Base-by-base conservation (phyloP, 257 asterid species). In the Scutellaria baicalensis region DNA sequence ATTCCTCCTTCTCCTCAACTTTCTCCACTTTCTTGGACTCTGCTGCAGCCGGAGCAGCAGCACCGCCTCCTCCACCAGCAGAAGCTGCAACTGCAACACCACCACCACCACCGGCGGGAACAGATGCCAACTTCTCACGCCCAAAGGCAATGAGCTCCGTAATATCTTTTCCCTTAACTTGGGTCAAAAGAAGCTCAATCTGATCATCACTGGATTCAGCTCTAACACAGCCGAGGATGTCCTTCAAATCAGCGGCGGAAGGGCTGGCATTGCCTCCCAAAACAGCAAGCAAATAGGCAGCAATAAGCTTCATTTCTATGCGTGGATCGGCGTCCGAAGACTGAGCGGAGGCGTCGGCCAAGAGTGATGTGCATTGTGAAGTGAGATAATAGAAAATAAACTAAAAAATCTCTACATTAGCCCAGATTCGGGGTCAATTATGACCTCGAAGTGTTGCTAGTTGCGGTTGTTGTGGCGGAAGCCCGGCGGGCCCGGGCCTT, bases 1-100 rank as follows among this genome's bases (percentile, higher is more conserved):
- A 77, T 59, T 77, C 82, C 43, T 77, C 78, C 40, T 78, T 70
- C 76, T 78, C 82, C 42, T 72, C 78, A 16, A 71, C 78, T 62
- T 72, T 78, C 70, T 78, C 82, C 58, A 72, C 82, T 62, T 78
- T 78, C 72, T 78, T 78, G 69, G 82, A 0, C 69, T 78, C 82
- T 6, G 61, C 80, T 13, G 82, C 78, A 62, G 74, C 78, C 2
- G 75, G 75, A 72, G 81, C 81, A 33, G 75, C 70, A 1, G 66
- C 76, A 18, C 55, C 82, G 45, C 73, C 76, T 40, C 67, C 67
- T 9, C 59, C 79, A 44, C 54, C 64, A 55, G 52, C 50, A 14
- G 80, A 44, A n/a, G 80, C 55, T 38, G 80, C 66, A 38, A 70
- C 64, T 0, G 73, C 77, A 65, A 64, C 80, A 27, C 73, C 77